These are phyloP conservation scores for Cystobasidium pallidum DNA, from an alignment of 1,284 basidiomycete species.

Conservation along the genomic window DNA sequence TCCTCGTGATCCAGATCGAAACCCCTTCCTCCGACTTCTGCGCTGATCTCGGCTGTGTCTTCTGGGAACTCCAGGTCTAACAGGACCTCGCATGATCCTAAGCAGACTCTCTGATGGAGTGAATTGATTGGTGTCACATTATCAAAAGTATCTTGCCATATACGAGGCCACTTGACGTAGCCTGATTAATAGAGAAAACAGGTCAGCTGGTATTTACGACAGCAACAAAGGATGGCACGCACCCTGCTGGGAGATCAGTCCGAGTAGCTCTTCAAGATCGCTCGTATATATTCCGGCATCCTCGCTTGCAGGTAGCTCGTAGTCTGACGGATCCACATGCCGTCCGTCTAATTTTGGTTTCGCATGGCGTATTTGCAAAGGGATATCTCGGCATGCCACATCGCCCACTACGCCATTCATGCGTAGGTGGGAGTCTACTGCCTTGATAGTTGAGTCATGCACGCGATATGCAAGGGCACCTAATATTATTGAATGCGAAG, in stretches of 20 bases:
- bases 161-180: conserved; percentile 42
- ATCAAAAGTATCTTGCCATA: conserved; percentile 43
- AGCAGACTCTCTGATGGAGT: conserved; percentile 35
- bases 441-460: conserved; percentile 40
- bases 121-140: conserved; percentile 31
- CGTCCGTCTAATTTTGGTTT: neutral
- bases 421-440: conserved; percentile 40
- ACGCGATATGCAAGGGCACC: conserved; percentile 38
- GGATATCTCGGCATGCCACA: conserved; percentile 28
- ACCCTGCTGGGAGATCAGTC: conserved; percentile 31
- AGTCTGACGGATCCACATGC: neutral
- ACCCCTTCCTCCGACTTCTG: conserved; percentile 37
- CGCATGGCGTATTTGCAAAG: conserved; percentile 20
- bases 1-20: conserved; percentile 30
- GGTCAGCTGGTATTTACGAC: neutral
- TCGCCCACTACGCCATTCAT: conserved; percentile 38
- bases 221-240: too few species aligned
- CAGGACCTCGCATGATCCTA: conserved; percentile 36
- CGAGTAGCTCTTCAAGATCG: conserved; percentile 35
- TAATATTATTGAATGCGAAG: neutral
- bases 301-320: conserved; percentile 1
- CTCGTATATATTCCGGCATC: conserved; percentile 30
- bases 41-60: conserved; percentile 37
- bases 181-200: neutral
- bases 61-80: conserved; percentile 42